Conservation (phyloP, 148 eudicot genomes). For the Agrostemma githago region DNA sequence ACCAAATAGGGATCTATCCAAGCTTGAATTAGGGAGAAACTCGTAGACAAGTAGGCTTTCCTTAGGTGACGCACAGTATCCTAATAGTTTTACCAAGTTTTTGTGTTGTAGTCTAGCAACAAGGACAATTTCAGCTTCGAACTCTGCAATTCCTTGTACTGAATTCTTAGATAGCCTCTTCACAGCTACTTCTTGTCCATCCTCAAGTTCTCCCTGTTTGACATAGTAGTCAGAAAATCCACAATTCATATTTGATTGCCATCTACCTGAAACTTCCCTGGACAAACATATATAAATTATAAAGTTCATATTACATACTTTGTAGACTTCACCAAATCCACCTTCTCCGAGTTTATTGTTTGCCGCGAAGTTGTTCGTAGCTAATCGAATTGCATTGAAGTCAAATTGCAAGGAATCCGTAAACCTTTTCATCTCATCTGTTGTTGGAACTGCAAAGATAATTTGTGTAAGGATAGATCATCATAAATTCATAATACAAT, state of each 20-base stretch:
- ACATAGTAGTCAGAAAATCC: too few species aligned
- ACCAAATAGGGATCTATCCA: slow-evolving; percentile 11
- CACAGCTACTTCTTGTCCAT: slow-evolving; percentile 12
- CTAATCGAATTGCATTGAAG: slow-evolving; percentile 5
- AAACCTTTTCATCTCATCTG: slow-evolving; percentile 8
- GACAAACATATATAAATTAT: not conserved
- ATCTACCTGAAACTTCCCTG: not conserved
- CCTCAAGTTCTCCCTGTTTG: slow-evolving; percentile 10
- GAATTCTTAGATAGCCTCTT: slow-evolving; percentile 16
- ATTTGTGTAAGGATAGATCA: not conserved
- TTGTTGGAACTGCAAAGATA: slow-evolving; percentile 3
- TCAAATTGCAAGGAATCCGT: slow-evolving; percentile 10
- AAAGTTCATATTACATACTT: not conserved
- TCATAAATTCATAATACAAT: not conserved
- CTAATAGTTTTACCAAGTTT: slow-evolving; percentile 11
- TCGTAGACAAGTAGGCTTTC: slow-evolving; percentile 17
- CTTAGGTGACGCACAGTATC: slow-evolving; percentile 6
- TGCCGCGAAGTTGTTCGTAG: slow-evolving; percentile 9
- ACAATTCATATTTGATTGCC: not conserved
- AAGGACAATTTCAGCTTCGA: slow-evolving; percentile 4
- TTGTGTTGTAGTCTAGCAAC: slow-evolving; percentile 14
- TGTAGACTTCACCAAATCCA: slow-evolving; percentile 16
- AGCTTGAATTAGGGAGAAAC: slow-evolving; percentile 14
- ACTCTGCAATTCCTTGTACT: slow-evolving; percentile 13
- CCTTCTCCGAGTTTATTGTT: slow-evolving; percentile 15